Base-by-base conservation (phyloP, 1,284 basidiomycete genomes). In the Ceratobasidium sp. region DNA sequence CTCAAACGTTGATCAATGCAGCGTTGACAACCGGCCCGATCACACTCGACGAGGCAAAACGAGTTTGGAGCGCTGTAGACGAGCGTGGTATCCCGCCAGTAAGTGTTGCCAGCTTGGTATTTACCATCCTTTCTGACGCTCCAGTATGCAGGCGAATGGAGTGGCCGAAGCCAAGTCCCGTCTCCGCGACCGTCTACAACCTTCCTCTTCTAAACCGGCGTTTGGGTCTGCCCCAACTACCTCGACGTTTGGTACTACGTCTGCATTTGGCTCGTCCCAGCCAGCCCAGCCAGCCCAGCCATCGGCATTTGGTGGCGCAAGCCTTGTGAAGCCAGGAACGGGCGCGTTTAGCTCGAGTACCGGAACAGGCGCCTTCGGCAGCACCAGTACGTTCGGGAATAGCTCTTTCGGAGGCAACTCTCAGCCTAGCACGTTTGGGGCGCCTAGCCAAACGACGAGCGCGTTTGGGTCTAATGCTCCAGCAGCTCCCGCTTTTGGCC, bases 401-500 rank as follows among this genome's bases (percentile, higher is more conserved):
- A 65, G 58, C 49, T 51, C 73, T 41, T 64, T 54, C 31, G 72
- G 49, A 49, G 48, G 49, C 16, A 74, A 59, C 58, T 62, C 61
- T 54, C 76, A 76, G 37, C 73, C 68, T 19, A 71, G 61, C 56
- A 77, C 80, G 13, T 81, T 81, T 75, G 81, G 81, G 24, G 76
- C 76, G 54, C 74, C 78, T 2, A 75, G 78, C 5, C 62, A 74
- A 34, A 34, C 31, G 1, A 61, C 77, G 2, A 77, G 79, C 61
- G 81, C 78, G 0, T 82, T 82, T 68, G 81, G 81, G 0, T 69
- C 77, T 19, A 76, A 78, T 16, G 77, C 76, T 8, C 79, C 74
- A 75, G 62, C 72, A 63, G 46, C 66, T 13, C 37, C 76, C 8
- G 77, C 76, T 11, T 77, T 79, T 37, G 80, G 78, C 16, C 72